Conservation (phyloP, 352 stramenopile genomes). For the Globisporangium radiosum region DNA sequence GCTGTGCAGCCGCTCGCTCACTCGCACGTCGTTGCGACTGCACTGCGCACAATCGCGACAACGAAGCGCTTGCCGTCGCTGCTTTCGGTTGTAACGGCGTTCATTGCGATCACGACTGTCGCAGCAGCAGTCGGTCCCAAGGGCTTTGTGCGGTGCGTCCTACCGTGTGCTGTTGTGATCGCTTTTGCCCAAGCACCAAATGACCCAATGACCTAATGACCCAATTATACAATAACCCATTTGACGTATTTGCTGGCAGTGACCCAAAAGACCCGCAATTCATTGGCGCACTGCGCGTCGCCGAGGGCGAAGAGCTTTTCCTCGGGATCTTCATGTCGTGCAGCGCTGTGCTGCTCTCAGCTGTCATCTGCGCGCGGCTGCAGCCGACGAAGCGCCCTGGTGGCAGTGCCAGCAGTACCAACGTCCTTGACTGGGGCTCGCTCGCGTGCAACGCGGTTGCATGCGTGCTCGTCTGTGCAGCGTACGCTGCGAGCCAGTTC, state of each 20-base stretch:
- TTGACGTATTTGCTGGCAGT: slow-evolving; percentile 14
- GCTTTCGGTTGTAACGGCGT: slow-evolving; percentile 19
- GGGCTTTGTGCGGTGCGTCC: slow-evolving; percentile 54
- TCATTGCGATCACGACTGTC: slow-evolving; percentile 34
- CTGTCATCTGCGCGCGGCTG: slow-evolving; percentile 31
- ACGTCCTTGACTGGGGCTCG: slow-evolving; percentile 49
- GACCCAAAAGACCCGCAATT: slow-evolving; percentile 80
- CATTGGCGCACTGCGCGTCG: slow-evolving; percentile 48
- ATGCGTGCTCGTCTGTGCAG: slow-evolving; percentile 34
- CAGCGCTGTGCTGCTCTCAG: slow-evolving; percentile 46
- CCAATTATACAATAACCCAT: no score
- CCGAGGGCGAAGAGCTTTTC: slow-evolving; percentile 56
- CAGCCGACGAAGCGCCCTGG: slow-evolving; percentile 6
- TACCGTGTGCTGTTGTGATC: background rate
- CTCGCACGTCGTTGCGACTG: slow-evolving; percentile 11
- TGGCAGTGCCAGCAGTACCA: background rate
- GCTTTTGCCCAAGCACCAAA: no score
- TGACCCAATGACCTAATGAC: no score
- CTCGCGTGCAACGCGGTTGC: slow-evolving; percentile 51
- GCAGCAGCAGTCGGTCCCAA: slow-evolving; percentile 37
- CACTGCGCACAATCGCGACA: slow-evolving; percentile 8
- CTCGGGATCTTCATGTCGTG: slow-evolving; percentile 74
- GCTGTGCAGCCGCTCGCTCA: slow-evolving; percentile 14
- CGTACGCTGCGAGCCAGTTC: slow-evolving; percentile 46
- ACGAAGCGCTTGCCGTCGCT: slow-evolving; percentile 28